Conservation (phyloP, 352 stramenopile genomes). For the Pythium sp. region DNA sequence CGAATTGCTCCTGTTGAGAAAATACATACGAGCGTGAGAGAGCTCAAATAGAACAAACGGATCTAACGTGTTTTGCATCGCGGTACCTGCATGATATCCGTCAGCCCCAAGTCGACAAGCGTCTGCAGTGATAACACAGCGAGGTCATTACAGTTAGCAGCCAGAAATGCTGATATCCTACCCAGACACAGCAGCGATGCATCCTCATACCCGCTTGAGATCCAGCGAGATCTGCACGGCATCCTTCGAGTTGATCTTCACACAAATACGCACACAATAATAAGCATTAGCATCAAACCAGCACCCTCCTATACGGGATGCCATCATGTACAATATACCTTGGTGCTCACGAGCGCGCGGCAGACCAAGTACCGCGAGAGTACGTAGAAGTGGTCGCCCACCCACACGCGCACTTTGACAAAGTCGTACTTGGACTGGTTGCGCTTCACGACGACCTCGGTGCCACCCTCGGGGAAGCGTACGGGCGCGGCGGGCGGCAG, state of each 20-base stretch:
- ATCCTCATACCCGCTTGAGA: constrained; percentile 65
- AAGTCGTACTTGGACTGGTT: constrained; percentile 92
- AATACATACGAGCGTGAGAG: not conserved
- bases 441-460: constrained; percentile 60
- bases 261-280: not conserved
- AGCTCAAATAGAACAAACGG: not conserved
- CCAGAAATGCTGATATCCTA: not conserved
- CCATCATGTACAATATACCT: constrained; percentile 30
- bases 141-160: not conserved
- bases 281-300: not conserved
- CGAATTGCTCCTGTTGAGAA: constrained; percentile 70
- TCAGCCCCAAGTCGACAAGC: constrained; percentile 81
- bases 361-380: constrained; percentile 85
- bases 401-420: constrained; percentile 88
- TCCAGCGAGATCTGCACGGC: constrained; percentile 87
- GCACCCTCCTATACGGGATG: not conserved
- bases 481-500: constrained; percentile 13
- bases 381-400: constrained; percentile 88
- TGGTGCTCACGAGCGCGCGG: constrained; percentile 79
- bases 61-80: not conserved
- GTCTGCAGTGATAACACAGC: constrained; percentile 37
- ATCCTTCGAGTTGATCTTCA: constrained; percentile 79
- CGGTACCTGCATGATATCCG: constrained; percentile 73
- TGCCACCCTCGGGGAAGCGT: constrained; percentile 15
- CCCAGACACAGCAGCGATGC: not conserved